A percentile compares a stretch with the other conserved stretches of the same genome.
phyloP scores from a whole-genome alignment of 2,329 filamentous ascomycete genomes.

The Ilyonectria destructans region DNA sequence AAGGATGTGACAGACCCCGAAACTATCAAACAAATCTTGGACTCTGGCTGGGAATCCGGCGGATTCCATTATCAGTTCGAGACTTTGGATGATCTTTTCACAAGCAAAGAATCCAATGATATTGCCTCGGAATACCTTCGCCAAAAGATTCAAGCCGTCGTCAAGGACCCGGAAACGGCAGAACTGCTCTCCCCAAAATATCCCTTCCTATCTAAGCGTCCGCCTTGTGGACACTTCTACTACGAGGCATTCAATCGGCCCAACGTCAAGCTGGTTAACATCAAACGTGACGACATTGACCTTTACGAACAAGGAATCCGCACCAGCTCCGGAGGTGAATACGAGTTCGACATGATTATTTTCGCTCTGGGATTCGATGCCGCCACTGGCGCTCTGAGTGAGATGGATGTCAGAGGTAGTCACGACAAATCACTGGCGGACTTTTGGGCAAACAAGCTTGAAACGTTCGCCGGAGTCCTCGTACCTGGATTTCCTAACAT shows the following conservation, averaged over 20 bases:
- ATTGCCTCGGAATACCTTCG: constrained; percentile 30
- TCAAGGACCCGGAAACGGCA: constrained; percentile 27
- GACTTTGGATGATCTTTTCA: constrained; percentile 31
- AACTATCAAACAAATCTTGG: constrained; percentile 2
- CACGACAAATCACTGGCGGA: constrained; percentile 19
- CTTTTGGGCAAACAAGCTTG: constrained; percentile 24
- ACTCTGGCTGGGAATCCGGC: constrained; percentile 26
- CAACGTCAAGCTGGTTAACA: constrained; percentile 35
- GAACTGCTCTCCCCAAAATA: constrained; percentile 28
- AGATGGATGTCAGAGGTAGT: constrained; percentile 26
- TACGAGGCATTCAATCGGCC: constrained; percentile 37
- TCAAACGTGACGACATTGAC: constrained; percentile 12
- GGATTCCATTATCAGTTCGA: constrained; percentile 31
- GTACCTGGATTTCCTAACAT: constrained; percentile 34
- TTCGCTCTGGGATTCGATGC: constrained; percentile 38
- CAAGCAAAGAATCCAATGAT: constrained; percentile 29
- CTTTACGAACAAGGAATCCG: constrained; percentile 28
- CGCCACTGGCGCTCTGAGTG: constrained; percentile 26
- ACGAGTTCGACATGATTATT: constrained; percentile 37
- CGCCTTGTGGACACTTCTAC: constrained; percentile 33
- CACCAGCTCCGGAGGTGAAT: constrained; percentile 15
- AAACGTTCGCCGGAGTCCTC: constrained; percentile 28
- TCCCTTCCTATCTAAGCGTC: constrained; percentile 31
- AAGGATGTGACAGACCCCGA: constrained; percentile 1
- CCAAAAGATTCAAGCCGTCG: constrained; percentile 34